phyloP scores from a whole-genome alignment of 768 basidiomycete genomes.

The Lentinula detonsa region DNA sequence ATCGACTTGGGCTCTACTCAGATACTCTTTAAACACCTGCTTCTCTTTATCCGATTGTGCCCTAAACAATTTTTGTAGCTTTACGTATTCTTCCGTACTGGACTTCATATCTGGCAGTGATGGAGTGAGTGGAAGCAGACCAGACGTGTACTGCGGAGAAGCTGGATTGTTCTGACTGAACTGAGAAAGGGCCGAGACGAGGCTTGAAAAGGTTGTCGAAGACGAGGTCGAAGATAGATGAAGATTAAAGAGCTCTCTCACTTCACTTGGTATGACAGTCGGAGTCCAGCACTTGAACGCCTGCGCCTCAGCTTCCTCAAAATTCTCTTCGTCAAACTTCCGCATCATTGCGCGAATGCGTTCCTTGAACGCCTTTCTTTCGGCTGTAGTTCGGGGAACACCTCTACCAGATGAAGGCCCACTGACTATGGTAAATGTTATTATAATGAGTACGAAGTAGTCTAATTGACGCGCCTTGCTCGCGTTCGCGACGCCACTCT shows the following conservation, averaged over 20 bases:
- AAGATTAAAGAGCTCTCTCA: slow-evolving; percentile 58
- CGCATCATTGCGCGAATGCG: slow-evolving; percentile 53
- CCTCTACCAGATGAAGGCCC: background rate
- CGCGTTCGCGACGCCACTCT: slow-evolving; percentile 45
- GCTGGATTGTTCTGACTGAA: slow-evolving; percentile 19
- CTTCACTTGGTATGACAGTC: slow-evolving; percentile 59
- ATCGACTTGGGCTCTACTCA: slow-evolving; percentile 21
- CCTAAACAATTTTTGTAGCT: slow-evolving; percentile 83
- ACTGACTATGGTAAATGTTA: background rate
- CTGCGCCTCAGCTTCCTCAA: slow-evolving; percentile 89
- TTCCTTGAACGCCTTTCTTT: slow-evolving; percentile 77
- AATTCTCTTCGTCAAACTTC: slow-evolving; percentile 92
- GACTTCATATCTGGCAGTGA: slow-evolving; percentile 96
- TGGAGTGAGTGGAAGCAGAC: slow-evolving; percentile 77
- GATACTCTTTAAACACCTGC: slow-evolving; percentile 42
- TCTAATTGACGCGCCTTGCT: slow-evolving; percentile 33
- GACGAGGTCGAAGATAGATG: slow-evolving; percentile 33
- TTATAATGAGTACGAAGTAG: background rate
- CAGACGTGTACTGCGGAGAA: slow-evolving; percentile 67
- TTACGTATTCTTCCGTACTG: slow-evolving; percentile 76
- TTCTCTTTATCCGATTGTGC: slow-evolving; percentile 68
- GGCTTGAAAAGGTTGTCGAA: slow-evolving; percentile 2
- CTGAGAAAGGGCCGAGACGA: slow-evolving; percentile 22
- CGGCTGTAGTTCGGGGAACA: slow-evolving; percentile 50
- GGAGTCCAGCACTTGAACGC: slow-evolving; percentile 75